These are phyloP conservation scores for Gossypium rotundifolium DNA, from an alignment of 345 rosid species.

Conservation along the genomic window DNA sequence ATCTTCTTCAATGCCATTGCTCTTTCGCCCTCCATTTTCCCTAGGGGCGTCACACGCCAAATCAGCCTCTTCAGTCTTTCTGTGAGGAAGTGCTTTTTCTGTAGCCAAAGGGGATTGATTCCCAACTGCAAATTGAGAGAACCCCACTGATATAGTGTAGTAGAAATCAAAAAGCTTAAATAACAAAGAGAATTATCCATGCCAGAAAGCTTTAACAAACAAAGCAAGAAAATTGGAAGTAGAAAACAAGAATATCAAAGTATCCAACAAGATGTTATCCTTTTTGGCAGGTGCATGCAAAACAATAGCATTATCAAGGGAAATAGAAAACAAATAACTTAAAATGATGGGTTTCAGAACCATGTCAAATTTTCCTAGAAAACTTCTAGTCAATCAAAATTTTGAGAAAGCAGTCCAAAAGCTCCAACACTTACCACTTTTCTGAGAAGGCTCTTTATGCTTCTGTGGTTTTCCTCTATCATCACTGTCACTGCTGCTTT, in stretches of 20 bases:
- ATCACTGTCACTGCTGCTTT: constrained; percentile 45
- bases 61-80: constrained; percentile 38
- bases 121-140: constrained; percentile 23
- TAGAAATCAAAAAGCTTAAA: neutral
- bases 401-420: neutral
- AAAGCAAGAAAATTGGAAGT: neutral
- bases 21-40: constrained; percentile 51
- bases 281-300: neutral
- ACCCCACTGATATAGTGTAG: neutral
- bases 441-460: constrained; percentile 32
- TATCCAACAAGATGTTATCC: neutral
- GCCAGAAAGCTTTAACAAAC: neutral
- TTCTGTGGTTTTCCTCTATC: constrained; percentile 38
- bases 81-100: constrained; percentile 37
- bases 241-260: neutral
- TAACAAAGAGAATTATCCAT: neutral
- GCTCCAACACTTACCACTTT: constrained; percentile 35
- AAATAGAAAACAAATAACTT: neutral
- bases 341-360: neutral
- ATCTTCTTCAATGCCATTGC: constrained; percentile 46
- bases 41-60: constrained; percentile 40
- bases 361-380: neutral
- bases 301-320: neutral
- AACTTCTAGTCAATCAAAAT: neutral
- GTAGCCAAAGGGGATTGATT: constrained; percentile 30